Base-by-base conservation (phyloP, 2,329 filamentous ascomycete genomes). In the Epicoccum nigrum region DNA sequence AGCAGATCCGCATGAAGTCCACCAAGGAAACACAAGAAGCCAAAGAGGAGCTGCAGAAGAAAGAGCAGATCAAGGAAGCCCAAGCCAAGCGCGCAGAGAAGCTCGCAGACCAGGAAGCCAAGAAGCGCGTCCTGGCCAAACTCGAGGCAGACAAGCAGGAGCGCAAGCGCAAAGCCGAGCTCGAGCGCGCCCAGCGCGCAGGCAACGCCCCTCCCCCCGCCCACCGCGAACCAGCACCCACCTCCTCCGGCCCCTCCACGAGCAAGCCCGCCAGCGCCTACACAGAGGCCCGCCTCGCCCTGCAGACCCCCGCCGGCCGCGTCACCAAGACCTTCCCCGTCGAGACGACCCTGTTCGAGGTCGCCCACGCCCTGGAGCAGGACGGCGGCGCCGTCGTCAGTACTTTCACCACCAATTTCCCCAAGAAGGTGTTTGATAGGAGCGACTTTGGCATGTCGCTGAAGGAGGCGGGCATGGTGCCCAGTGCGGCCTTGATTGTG, bases 131-230 rank as follows among this genome's bases (percentile, higher is more conserved):
- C 72, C 88, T 92, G 76, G 92, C 91, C 49, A 92, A 92, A 81
- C 96, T 99, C 59, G 92, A 94, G 63, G 92, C 89, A 12, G 92
- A 97, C 77, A 97, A 95, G 79, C 89, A 90, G 63, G 92, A 93
- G 66, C 86, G 94, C 45, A 86, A 89, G 58, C 82, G 88, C 59
- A 96, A 94, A 72, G 87, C 90, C 3, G 94, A 96, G 67, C 81
- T 85, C 50, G 89, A 91, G 63, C 96, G 93, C 77, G 92, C 92
- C 0, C 84, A 85, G 47, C 84, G 93, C n/a, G 90, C 92, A 61
- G 92, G 93, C n/a, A 80, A 84, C 45, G 76, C 78, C 19, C 79
- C 83, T 16, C 78, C 13, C 67, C 80, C 20, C 72, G 79, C 3
- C 76, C 31, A 52, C 17, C 83, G 19, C 76, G 77, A 80, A 1